Base-by-base conservation (phyloP, 257 asterid species). In the Henckelia pumila region DNA sequence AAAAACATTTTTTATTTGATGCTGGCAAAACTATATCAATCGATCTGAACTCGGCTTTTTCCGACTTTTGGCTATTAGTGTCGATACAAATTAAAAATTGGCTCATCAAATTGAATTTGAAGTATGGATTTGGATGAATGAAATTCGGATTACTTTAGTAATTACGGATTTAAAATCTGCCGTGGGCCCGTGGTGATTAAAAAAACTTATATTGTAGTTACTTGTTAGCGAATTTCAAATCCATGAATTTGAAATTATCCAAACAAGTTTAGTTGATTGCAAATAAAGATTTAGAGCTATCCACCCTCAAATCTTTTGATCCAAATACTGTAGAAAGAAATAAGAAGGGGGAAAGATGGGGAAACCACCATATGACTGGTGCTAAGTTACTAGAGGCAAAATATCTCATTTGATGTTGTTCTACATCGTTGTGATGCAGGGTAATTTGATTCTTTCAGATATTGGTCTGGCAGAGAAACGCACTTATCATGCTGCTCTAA, bases 381-480 rank as follows among this genome's bases (percentile, higher is more conserved):
- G 75, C 64, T 53, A 33, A 23, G 19, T 29, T 67, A 19, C 49
- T 22, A 6, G 6, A n/a, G 71, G 24, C 66, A 33, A 49, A 69
- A 69, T 7, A 67, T 56, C 71, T 56, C 58, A 63, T 56, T 56
- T 59, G 30, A 74, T 71, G 19, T 14, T 63, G 67, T 28, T 59
- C 47, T 8, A 7, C 3, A 5, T 55, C 58, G 19, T 11, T 65
- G 67, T 61, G 67, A 56, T 88, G 89, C 96, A 93, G 97, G 97
- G 95, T 56, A 78, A 78, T 81, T 73, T 93, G 77, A 75, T 76
- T 60, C 86, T 85, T 59, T 85, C 95, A 17, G 95, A 85, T 73
- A 85, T 89, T 29, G 97, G 99, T 59, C 82, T 94, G 88, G 80
- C 97, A 22, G 99, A 94, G 87, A 93, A 93, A 78, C 83, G 97